A percentile compares a stretch with the other conserved stretches of the same genome.
Conservation (phyloP, 257 asterid genomes). For the Salvia splendens region DNA sequence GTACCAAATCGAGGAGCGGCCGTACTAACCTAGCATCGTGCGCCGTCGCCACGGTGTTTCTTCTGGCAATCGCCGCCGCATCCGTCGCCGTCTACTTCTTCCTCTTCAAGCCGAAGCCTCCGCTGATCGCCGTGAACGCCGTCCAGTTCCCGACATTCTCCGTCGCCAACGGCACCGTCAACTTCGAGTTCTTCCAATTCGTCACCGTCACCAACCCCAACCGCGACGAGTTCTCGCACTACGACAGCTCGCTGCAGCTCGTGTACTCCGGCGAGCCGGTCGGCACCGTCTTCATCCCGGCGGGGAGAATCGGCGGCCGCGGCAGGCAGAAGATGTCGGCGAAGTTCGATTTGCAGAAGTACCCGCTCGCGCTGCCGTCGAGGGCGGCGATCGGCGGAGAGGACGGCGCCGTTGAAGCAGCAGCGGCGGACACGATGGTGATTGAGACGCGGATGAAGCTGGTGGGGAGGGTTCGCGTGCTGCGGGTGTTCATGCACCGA, state of each 20-base stretch:
- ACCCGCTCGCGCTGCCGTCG: slow-evolving; percentile 56
- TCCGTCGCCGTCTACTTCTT: slow-evolving; percentile 71
- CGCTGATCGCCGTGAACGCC: slow-evolving; percentile 78
- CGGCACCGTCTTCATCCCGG: slow-evolving; percentile 82
- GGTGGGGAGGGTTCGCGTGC: slow-evolving; percentile 83
- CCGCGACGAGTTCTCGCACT: slow-evolving; percentile 89
- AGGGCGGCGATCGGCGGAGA: slow-evolving; percentile 44
- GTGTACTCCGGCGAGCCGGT: slow-evolving; percentile 81
- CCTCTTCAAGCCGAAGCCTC: slow-evolving; percentile 78
- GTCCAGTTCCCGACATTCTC: slow-evolving; percentile 86
- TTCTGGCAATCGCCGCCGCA: slow-evolving; percentile 57
- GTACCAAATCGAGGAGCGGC: slow-evolving; percentile 43
- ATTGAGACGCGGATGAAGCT: slow-evolving; percentile 85
- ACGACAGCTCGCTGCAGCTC: slow-evolving; percentile 94
- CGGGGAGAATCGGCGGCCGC: slow-evolving; percentile 81
- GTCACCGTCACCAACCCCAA: slow-evolving; percentile 90
- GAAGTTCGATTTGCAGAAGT: slow-evolving; percentile 67
- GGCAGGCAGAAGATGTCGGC: slow-evolving; percentile 87
- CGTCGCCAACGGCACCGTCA: slow-evolving; percentile 70
- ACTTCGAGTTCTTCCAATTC: slow-evolving; percentile 82
- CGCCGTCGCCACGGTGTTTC: slow-evolving; percentile 70
- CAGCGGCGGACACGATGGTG: slow-evolving; percentile 59
- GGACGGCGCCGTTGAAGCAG: slow-evolving; percentile 23
- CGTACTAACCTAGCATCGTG: slow-evolving; percentile 83
- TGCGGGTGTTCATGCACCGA: slow-evolving; percentile 81